Conservation (phyloP, 2,329 filamentous ascomycete species). For the Calycina marina region DNA sequence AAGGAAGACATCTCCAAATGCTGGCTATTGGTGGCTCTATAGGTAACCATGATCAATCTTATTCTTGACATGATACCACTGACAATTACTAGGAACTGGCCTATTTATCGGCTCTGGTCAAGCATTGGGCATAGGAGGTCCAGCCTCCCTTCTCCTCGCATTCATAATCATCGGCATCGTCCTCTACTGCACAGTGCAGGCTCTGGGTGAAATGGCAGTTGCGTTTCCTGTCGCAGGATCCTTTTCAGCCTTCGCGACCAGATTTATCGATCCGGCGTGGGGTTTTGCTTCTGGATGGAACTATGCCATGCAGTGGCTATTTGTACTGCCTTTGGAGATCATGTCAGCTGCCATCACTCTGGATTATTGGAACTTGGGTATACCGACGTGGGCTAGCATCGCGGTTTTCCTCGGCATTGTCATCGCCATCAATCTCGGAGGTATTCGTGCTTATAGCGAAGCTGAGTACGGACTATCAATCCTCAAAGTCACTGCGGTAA, state of each 20-base stretch:
- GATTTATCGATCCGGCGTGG: constrained; percentile 92
- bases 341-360: constrained; percentile 77
- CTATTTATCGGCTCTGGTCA: constrained; percentile 74
- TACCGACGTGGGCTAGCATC: constrained; percentile 68
- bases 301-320: constrained; percentile 79
- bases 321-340: constrained; percentile 71
- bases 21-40: constrained; percentile 36
- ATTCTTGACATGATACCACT: neutral
- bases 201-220: constrained; percentile 82
- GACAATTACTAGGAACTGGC: constrained; percentile 45
- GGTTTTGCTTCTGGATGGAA: constrained; percentile 94
- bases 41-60: constrained; percentile 1
- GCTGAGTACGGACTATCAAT: constrained; percentile 80
- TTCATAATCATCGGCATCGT: constrained; percentile 69
- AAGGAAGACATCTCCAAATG: constrained; percentile 50
- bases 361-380: constrained; percentile 64
- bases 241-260: constrained; percentile 81
- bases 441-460: constrained; percentile 78
- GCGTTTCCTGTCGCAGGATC: constrained; percentile 91
- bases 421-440: constrained; percentile 71
- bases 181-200: constrained; percentile 85
- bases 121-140: constrained; percentile 57
- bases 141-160: constrained; percentile 64
- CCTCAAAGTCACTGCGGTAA: constrained; percentile 73
- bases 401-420: constrained; percentile 67